Evolutionary conservation across 352 stramenopile species (phyloP).

Genomic region (Globisporangium solare): DNA sequence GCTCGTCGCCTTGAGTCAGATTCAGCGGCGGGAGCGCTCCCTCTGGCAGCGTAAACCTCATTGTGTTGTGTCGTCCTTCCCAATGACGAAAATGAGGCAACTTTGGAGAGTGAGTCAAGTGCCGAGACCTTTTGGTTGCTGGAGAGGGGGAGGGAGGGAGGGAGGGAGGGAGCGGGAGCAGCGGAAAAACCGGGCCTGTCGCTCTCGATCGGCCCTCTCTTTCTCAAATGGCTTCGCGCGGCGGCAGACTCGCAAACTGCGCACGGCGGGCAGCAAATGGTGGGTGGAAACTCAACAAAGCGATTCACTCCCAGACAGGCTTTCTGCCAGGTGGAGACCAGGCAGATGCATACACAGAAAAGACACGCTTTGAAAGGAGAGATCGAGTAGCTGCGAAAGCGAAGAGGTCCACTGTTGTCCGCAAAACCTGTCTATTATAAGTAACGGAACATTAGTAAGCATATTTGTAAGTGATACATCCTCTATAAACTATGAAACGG

Average conservation of each 20-base stretch:
- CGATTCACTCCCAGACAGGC: too few relatives aligned
- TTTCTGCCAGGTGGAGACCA: neutral
- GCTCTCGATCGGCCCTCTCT: too few relatives aligned
- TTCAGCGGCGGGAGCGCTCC: conserved; percentile 19
- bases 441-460: too few relatives aligned
- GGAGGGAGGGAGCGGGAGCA: too few relatives aligned
- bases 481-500: too few relatives aligned
- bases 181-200: too few relatives aligned
- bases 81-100: neutral
- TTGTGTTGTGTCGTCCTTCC: neutral
- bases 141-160: too few relatives aligned
- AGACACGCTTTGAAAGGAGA: neutral
- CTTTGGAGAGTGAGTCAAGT: neutral
- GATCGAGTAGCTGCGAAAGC: conserved; percentile 8
- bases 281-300: too few relatives aligned
- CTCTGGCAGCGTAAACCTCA: conserved; percentile 22
- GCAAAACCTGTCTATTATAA: neutral
- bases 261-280: too few relatives aligned
- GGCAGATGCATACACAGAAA: neutral
- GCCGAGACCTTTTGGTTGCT: neutral
- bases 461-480: too few relatives aligned
- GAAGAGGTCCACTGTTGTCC: neutral
- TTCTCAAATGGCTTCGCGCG: too few relatives aligned
- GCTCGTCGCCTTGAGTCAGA: conserved; percentile 33
- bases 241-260: too few relatives aligned